Evolutionary conservation across 768 basidiomycete species (phyloP), one percentile per base, ranked within the genome.

Genomic region (Trametes sanguinea): DNA sequence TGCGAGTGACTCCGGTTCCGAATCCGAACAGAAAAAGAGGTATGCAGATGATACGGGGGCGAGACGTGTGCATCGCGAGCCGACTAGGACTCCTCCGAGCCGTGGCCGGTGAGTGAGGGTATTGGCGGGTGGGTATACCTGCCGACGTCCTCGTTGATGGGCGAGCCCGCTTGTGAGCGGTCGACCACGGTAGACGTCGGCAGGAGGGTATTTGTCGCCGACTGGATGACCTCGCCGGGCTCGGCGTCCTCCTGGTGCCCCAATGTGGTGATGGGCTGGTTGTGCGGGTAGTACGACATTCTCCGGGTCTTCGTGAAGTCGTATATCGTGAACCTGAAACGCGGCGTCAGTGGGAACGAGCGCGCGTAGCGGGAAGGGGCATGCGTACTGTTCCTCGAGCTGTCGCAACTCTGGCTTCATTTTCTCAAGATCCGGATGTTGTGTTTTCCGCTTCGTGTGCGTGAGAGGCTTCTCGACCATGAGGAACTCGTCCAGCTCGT

Each of bases 381-480:
- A 33, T 6, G 78, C 88, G 59, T 72, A 90, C 92, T 95, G 92
- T 74, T 98, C 94, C 75, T 98, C 96, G 64, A 98, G 84, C 74
- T 93, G 85, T 63, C 95, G 84, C 73, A 93, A 82, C 72, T 98
- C 97, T 22, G 94, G 89, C 71, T 89, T 92, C 81, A 98, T 85
- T 74, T 89, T 90, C 66, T 92, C 91, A 10, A 92, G 72, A 76
- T 97, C 93, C 35, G 85, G 87, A 71, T 95, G 95, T 40, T 94
- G 91, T 33, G 85, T 87, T 71, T 96, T 98, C 39, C 97, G 88
- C 75, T 94, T 97, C 47, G 90, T 81, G 64, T 95, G 94, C 58
- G 94, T 97, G 57, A 98, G 77, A n/a, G 96, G 96, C 73, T 98
- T 98, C 77, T 98, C 96, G 54, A 95, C 95, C 83, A 98, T 85